Conservation (phyloP, 495 filamentous ascomycete genomes). For the Wilcoxina mikolae region DNA sequence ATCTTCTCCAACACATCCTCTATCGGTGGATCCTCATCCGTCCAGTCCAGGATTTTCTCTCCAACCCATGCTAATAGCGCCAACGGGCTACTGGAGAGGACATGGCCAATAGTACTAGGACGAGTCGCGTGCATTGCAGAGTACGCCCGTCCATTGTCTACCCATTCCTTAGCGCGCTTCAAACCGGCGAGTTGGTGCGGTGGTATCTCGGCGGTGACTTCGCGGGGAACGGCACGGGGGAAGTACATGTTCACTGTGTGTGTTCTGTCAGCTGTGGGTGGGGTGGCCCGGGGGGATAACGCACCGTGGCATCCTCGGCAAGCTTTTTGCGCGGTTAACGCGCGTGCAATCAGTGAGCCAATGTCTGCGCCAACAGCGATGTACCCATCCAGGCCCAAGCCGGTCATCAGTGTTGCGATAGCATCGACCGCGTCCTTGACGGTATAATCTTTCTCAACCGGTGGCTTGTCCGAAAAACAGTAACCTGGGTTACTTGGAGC, state of each 20-base stretch:
- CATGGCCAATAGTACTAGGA: conserved; percentile 47
- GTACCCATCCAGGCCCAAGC: conserved; percentile 48
- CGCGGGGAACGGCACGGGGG: neutral
- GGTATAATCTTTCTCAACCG: conserved; percentile 37
- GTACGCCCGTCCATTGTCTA: conserved; percentile 37
- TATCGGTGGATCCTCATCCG: conserved; percentile 35
- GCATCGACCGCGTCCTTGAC: conserved; percentile 34
- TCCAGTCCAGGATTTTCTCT: conserved; percentile 54
- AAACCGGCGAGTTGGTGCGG: conserved; percentile 19
- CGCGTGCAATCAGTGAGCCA: conserved; percentile 38
- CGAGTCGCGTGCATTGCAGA: conserved; percentile 43
- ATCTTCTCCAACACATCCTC: conserved; percentile 45
- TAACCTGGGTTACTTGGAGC: conserved; percentile 52
- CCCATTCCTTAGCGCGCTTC: conserved; percentile 31
- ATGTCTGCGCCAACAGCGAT: conserved; percentile 55
- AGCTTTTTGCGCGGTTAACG: conserved; percentile 32
- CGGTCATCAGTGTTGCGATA: conserved; percentile 44
- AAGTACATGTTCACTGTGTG: neutral
- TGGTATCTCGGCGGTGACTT: neutral
- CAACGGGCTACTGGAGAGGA: conserved; percentile 42
- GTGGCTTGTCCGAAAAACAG: conserved; percentile 41
- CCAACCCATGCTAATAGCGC: conserved; percentile 54
- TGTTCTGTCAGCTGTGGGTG: conserved; percentile 29
- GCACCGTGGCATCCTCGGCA: conserved; percentile 31
- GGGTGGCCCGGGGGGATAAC: conserved; percentile 17